Evolutionary conservation across 106 monocot genomes (phyloP), one percentile per base, ranked within the genome.

Genomic region (Apostasia shenzhenica): DNA sequence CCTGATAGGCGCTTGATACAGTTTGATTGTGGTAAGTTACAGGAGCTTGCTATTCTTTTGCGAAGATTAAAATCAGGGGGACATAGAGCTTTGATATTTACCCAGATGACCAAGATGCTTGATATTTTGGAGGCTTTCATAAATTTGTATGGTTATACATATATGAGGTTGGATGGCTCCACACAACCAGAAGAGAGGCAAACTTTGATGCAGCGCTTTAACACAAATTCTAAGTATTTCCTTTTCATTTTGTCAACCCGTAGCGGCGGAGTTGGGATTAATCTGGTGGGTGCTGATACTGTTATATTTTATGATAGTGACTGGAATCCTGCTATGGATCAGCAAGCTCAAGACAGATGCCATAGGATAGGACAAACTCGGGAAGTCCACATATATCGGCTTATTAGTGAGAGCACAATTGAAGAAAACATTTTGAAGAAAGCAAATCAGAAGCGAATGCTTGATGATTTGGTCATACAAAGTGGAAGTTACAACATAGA

Each of bases 101-200:
- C 99, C 10, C 99, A 99, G 78, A 99, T 99, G 99, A 99, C 99
- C 46, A 99, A 99, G 75, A 99, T 99, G 99, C 90, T 99, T 71
- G 99, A 99, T 77, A 80, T 90, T 8, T 82, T 99, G 73, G 99
- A 99, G 67, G 87, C 89, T 48, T 99, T 99, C 69, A 99, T 99
- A 52, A 99, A 99, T 74, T 85, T 99, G 39, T 99, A 99, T 80
- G 99, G 99, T 67, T 99, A 93, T 63, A 93, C 99, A n/a, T 99
- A 99, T 63, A 83, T 99, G 89, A 87, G 99, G 13, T 83, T 99
- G 67, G 99, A 99, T 85, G 99, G 99, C 0, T 92, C 99, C 11
- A 99, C 99, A 3, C 99, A 69, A 60, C 99, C 99, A 56, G 99
- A 99, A 85, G 85, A 99, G 67, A 90, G 99, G 65, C 99, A 99